A percentile compares a stretch with the other conserved stretches of the same genome.
These are phyloP conservation scores for Vinca minor DNA, from an alignment of 257 asterid genomes.

Conservation along the genomic window DNA sequence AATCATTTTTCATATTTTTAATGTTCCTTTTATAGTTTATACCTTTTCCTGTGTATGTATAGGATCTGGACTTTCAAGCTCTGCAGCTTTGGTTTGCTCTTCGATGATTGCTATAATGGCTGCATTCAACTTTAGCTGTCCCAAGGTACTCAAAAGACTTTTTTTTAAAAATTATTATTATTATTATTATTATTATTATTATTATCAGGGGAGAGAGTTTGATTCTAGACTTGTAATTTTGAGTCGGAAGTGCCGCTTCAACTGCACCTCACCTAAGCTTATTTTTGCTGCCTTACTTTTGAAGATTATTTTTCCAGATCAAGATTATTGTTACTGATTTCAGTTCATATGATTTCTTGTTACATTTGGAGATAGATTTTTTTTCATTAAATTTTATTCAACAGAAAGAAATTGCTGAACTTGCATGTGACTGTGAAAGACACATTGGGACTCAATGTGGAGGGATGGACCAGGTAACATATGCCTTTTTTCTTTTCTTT, in stretches of 20 bases:
- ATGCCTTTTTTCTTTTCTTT: background rate
- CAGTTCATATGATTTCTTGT: too few species aligned
- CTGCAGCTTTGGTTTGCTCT: conserved; percentile 96
- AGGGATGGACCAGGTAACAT: conserved; percentile 93
- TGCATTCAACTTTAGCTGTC: conserved; percentile 40
- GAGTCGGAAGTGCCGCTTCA: too few species aligned
- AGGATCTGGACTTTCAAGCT: conserved; percentile 95
- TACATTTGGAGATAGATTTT: too few species aligned
- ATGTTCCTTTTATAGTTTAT: too few species aligned
- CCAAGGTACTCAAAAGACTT: conserved; percentile 49
- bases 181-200: too few species aligned
- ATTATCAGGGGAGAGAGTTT: too few species aligned
- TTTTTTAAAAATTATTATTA: too few species aligned
- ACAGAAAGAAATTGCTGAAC: conserved; percentile 93
- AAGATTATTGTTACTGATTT: too few species aligned
- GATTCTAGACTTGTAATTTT: too few species aligned
- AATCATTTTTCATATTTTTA: too few species aligned
- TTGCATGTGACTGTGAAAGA: conserved; percentile 87
- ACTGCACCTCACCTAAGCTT: background rate
- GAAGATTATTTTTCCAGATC: background rate
- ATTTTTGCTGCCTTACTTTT: too few species aligned
- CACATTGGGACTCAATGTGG: conserved; percentile 95
- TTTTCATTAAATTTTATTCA: conserved; percentile 9
- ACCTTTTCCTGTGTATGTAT: conserved; percentile 12
- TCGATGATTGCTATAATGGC: conserved; percentile 90